phyloP scores from a whole-genome alignment of 306 rosid genomes.

The Amphicarpaea edgeworthii region DNA sequence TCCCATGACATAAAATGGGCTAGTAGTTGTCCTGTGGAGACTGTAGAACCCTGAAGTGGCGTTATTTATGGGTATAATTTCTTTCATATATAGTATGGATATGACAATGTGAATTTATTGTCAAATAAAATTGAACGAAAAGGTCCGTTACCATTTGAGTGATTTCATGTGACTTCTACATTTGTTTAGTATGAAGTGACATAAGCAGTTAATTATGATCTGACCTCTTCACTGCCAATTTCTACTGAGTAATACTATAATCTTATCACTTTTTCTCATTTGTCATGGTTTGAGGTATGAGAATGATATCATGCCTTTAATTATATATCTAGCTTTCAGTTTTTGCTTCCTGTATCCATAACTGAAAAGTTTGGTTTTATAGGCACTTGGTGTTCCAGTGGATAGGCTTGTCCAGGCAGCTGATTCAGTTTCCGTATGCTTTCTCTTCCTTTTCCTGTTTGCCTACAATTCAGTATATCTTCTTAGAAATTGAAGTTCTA shows the following conservation, averaged over 20 bases:
- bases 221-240: conserved; percentile 10
- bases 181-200: conserved; percentile 15
- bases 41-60: not conserved
- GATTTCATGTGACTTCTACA: not conserved
- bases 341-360: conserved; percentile 7
- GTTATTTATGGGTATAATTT: conserved; percentile 12
- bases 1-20: not conserved
- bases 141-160: conserved; percentile 7
- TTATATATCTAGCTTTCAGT: conserved; percentile 4
- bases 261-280: conserved; percentile 5
- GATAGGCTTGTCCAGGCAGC: conserved; percentile 89
- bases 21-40: conserved; percentile 9
- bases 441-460: conserved; percentile 44
- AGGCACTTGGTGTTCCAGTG: conserved; percentile 96
- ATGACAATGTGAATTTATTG: not conserved
- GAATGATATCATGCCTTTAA: not conserved
- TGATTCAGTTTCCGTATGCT: conserved; percentile 74
- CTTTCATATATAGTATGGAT: not conserved
- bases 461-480: conserved; percentile 54
- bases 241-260: not conserved
- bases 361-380: conserved; percentile 42
- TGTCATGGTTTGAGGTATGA: not conserved
- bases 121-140: not conserved
- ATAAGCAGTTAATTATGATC: not conserved
- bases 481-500: not conserved